Conservation (phyloP, 768 basidiomycete species). For the Boletellus ananiceps region DNA sequence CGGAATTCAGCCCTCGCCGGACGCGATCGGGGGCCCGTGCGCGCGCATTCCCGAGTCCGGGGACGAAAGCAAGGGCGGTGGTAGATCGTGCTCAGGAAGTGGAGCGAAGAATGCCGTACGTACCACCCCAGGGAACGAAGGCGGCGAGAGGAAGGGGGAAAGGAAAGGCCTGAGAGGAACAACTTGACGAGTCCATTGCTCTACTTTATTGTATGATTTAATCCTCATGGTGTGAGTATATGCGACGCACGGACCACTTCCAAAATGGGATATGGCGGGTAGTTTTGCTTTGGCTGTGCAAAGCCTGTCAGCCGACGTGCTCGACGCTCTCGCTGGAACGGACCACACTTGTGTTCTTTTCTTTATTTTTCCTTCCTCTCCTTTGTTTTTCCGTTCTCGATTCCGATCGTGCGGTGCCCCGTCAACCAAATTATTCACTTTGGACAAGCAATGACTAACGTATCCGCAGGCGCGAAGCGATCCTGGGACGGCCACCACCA, state of each 20-base stretch:
- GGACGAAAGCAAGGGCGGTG: constrained; percentile 6
- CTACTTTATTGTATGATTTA: too few relatives aligned
- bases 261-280: background rate
- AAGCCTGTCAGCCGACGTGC: too few relatives aligned
- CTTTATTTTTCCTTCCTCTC: background rate
- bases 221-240: background rate
- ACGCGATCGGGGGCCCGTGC: constrained; percentile 6
- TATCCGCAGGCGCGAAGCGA: constrained; percentile 80
- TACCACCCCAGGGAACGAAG: too few relatives aligned
- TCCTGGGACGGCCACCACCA: constrained; percentile 57
- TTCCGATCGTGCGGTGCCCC: constrained; percentile 73
- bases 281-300: background rate
- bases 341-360: background rate
- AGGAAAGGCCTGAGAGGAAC: background rate
- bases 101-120: constrained; percentile 1
- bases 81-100: constrained; percentile 10
- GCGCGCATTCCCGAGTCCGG: background rate
- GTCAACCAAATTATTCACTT: constrained; percentile 52
- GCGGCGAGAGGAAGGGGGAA: background rate
- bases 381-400: constrained; percentile 6
- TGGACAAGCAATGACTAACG: constrained; percentile 63
- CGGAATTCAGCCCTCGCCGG: constrained; percentile 2
- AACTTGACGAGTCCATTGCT: too few relatives aligned
- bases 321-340: too few relatives aligned
- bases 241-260: constrained; percentile 17